Conservation (phyloP, 306 rosid genomes). For the Delonix regia region DNA sequence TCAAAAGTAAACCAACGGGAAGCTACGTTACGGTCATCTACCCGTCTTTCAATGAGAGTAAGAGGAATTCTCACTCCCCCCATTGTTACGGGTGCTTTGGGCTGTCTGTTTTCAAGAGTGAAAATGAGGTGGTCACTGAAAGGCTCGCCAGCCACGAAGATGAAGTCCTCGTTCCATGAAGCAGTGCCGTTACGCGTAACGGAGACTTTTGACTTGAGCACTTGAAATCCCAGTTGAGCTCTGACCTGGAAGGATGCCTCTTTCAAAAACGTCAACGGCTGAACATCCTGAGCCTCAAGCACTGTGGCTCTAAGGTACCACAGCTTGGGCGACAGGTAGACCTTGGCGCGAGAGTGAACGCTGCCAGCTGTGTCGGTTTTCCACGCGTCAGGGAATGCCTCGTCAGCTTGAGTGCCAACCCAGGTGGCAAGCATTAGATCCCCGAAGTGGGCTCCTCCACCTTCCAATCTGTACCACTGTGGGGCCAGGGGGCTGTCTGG, state of each 20-base stretch:
- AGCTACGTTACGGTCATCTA: conserved; percentile 71
- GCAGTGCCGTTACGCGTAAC: conserved; percentile 46
- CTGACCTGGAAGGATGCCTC: conserved; percentile 59
- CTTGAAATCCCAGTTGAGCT: conserved; percentile 75
- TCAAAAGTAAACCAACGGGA: conserved; percentile 74
- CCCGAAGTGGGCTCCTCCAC: conserved; percentile 59
- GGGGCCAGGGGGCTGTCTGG: conserved; percentile 88
- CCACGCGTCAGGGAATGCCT: conserved; percentile 78
- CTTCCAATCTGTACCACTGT: conserved; percentile 88
- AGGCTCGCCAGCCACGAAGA: conserved; percentile 85
- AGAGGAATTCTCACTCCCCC: conserved; percentile 62
- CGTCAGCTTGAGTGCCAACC: conserved; percentile 93
- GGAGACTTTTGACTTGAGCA: conserved; percentile 46
- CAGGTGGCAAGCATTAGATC: conserved; percentile 95
- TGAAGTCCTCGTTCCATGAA: conserved; percentile 77
- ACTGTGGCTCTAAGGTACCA: conserved; percentile 85
- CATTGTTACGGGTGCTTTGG: conserved; percentile 35
- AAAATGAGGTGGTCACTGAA: conserved; percentile 51
- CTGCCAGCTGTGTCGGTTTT: conserved; percentile 57
- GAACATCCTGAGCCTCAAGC: conserved; percentile 75
- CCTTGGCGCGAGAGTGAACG: conserved; percentile 58
- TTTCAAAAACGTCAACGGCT: conserved; percentile 37
- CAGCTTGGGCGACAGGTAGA: conserved; percentile 83
- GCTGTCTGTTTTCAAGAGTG: conserved; percentile 59
- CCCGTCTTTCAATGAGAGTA: conserved; percentile 61